phyloP scores from a whole-genome alignment of 2,329 filamentous ascomycete species.

The Colletotrichum cordylinicola region DNA sequence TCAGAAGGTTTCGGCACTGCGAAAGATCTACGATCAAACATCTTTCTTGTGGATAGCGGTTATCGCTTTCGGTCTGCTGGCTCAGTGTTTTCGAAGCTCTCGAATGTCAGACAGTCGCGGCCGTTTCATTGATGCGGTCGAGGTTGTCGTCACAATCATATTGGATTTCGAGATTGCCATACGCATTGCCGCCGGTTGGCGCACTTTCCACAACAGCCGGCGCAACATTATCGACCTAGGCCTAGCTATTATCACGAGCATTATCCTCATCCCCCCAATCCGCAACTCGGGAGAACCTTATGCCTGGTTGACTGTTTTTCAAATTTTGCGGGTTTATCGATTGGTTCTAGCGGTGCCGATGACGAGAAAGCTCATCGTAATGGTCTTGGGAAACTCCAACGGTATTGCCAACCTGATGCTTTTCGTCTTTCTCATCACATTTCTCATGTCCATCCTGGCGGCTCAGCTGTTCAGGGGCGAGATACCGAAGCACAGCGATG shows the following conservation, averaged over 20 bases:
- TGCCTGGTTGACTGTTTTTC: conserved; percentile 89
- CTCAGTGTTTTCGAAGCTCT: conserved; percentile 79
- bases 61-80: conserved; percentile 81
- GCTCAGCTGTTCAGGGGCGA: conserved; percentile 91
- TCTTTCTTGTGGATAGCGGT: conserved; percentile 79
- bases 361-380: conserved; percentile 83
- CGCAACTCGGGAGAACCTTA: conserved; percentile 75
- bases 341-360: conserved; percentile 89
- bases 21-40: conserved; percentile 77
- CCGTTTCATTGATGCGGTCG: conserved; percentile 72
- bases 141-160: conserved; percentile 77
- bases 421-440: conserved; percentile 96
- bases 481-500: conserved; percentile 67
- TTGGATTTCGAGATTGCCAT: conserved; percentile 84
- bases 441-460: conserved; percentile 91
- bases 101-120: conserved; percentile 69
- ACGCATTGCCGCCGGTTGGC: conserved; percentile 80
- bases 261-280: conserved; percentile 87
- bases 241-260: conserved; percentile 79
- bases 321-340: conserved; percentile 90
- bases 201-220: conserved; percentile 75
- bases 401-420: conserved; percentile 95
- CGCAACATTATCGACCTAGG: conserved; percentile 82
- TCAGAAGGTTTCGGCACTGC: conserved; percentile 54
- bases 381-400: conserved; percentile 88